Base-by-base conservation (phyloP, 2,329 filamentous ascomycete genomes). In the Pseudovirgaria hyperparasitica region DNA sequence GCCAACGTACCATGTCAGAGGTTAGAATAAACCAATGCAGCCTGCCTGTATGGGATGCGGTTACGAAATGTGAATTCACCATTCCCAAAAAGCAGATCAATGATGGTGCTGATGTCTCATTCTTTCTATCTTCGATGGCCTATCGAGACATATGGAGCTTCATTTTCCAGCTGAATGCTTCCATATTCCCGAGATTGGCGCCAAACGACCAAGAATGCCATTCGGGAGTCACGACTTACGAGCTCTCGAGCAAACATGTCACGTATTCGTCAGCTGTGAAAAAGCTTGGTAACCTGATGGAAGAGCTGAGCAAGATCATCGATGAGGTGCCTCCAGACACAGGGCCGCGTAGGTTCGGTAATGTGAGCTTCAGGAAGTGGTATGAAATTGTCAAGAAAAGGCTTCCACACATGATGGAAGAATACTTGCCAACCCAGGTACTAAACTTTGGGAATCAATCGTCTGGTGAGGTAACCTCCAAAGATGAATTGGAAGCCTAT, bases 81-180 rank as follows among this genome's bases (percentile, higher is more conserved):
- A 58, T 61, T 22, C 90, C 90, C 0, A 48, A 52, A 30, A 98
- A 96, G 55, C 67, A 67, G 45, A 98, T 98, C 58, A 68, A 92
- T 56, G 81, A 90, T 43, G 77, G 77, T 30, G 62, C 76, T 33
- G 85, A 96, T 63, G 80, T 98, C 29, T 54, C 70, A 12, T 70
- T 68, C 36, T 98, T 96, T 53, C 70, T 92, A 28, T 69, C 67
- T 6, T 85, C 82, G 25, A 72, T 70, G 39, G 90, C 84, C 23
- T 94, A 96, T 57, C 69, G 73, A 32, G 84, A 94, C 48, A 81
- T 98, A 28, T 79, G 82, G 53, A 68, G 72, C 24, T 96, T 93
- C 51, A 62, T 96, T 24, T 65, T 92, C 38, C 90, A 96, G 57
- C 73, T 98, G 25, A 96, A 93, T 52, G 73, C 77, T 31, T 70